phyloP scores from a whole-genome alignment of 805 yeast species.

The Nakazawaea populi region DNA sequence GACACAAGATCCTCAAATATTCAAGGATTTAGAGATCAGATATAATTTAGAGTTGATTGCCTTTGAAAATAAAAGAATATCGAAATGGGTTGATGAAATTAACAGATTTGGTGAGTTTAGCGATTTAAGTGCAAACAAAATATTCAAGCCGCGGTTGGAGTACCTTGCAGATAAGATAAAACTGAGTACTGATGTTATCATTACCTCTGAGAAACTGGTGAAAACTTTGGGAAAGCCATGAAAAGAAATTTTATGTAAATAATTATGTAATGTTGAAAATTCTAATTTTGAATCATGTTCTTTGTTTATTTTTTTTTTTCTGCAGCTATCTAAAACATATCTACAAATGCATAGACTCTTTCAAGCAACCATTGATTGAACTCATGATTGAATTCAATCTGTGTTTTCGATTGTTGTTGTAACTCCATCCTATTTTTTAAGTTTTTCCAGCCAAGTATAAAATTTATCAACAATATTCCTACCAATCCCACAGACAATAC shows the following conservation, averaged over 20 bases:
- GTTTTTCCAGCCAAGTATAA: slow-evolving; percentile 53
- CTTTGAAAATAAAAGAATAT: slow-evolving; percentile 57
- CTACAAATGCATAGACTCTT: slow-evolving; percentile 7
- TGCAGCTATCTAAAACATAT: background rate
- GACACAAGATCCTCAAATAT: slow-evolving; percentile 48
- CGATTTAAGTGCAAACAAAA: slow-evolving; percentile 31
- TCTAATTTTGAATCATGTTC: too few species aligned
- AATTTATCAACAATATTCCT: slow-evolving; percentile 64
- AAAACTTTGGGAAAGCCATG: slow-evolving; percentile 21
- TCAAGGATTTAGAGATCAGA: slow-evolving; percentile 57
- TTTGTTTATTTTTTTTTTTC: too few species aligned
- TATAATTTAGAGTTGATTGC: slow-evolving; percentile 49
- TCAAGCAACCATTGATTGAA: slow-evolving; percentile 8
- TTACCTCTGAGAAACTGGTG: slow-evolving; percentile 38
- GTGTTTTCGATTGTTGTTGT: background rate
- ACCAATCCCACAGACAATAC: slow-evolving; percentile 67
- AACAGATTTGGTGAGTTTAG: slow-evolving; percentile 46
- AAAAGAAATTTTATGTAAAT: background rate
- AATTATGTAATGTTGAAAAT: too few species aligned
- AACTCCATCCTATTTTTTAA: slow-evolving; percentile 16
- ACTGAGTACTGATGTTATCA: slow-evolving; percentile 46
- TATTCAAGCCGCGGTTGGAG: slow-evolving; percentile 54
- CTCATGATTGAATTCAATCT: slow-evolving; percentile 1
- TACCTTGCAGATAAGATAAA: slow-evolving; percentile 67
- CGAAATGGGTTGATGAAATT: slow-evolving; percentile 67